Base-by-base conservation (phyloP, 2,329 filamentous ascomycete genomes). In the Venturiaceae sp. region DNA sequence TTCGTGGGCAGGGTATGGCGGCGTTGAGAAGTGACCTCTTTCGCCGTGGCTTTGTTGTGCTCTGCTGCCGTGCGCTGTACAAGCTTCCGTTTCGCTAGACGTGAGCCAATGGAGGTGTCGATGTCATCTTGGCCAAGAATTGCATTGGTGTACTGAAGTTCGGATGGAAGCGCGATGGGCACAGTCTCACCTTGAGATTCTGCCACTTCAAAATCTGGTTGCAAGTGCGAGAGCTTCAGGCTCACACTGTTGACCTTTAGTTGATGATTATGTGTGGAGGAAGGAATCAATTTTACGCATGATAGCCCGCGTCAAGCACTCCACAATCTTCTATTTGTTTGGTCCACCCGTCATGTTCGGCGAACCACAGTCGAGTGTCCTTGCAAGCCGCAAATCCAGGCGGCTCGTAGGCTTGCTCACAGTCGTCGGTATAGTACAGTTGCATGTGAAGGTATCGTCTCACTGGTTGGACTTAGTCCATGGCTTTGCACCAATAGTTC, bases 371-470 rank as follows among this genome's bases (percentile, higher is more conserved):
- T 1, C 61, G 64, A 32, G 66, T 63, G 32, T 68, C 64, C 5
- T 62, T 64, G 19, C 52, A 36, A 23, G 52, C 61, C 9, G 65
- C 63, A 53, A 77, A 78, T 3, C 74, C 75, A n/a, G 65, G 65
- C 19, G 75, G 72, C 52, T 74, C 67, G 62, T 77, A 76, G 2
- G 68, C 65, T 30, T 62, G 54, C 8, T 72, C 68, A 55, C 70
- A 72, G 16, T 72, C 65, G n/a, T 75, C 67, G 3, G 68, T 73
- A 62, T 77, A 78, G 57, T 74, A 71, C 3, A 80, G 66, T 54
- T 74, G 70, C 62, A 79, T 71, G 9, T 71, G 73, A 11, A 80
- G 61, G 55, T 67, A 73, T 34, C 75, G 68, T 53, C 69, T 68
- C 39, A 65, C 72, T 74, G 61, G 14, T 55, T 62, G 58, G 11